Conservation (phyloP, 2,329 filamentous ascomycete species). For the Cladorrhinum sp. region DNA sequence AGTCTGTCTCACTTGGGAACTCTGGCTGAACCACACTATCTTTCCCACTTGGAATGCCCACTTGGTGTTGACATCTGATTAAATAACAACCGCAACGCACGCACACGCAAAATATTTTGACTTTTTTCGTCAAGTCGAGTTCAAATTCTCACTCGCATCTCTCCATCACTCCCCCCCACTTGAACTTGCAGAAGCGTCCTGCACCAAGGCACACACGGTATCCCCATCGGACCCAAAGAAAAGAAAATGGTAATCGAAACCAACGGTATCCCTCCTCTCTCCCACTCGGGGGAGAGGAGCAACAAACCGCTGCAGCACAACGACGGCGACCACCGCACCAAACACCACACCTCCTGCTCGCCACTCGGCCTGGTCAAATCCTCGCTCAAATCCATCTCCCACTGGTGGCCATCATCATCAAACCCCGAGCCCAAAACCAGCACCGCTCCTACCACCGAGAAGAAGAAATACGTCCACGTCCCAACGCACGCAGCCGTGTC, state of each 20-base stretch:
- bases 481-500: slow-evolving; percentile 43
- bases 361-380: slow-evolving; percentile 18
- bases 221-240: neutral
- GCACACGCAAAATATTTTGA: neutral
- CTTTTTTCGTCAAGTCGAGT: neutral
- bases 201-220: neutral
- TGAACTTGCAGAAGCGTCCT: neutral
- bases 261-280: neutral
- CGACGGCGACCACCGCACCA: neutral
- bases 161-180: neutral
- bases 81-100: neutral
- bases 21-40: neutral
- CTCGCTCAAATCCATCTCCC: slow-evolving; percentile 15
- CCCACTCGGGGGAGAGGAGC: neutral
- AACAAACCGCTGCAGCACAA: neutral
- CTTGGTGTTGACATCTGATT: neutral
- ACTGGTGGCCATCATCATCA: slow-evolving; percentile 13
- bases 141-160: neutral
- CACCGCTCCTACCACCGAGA: neutral
- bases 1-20: neutral
- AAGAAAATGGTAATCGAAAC: neutral
- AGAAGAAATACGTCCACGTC: slow-evolving; percentile 30
- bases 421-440: neutral
- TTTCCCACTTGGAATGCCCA: neutral
- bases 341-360: slow-evolving; percentile 1